phyloP scores from a whole-genome alignment of 1,139 yeast genomes.

The Saccharomyces hybrid region DNA sequence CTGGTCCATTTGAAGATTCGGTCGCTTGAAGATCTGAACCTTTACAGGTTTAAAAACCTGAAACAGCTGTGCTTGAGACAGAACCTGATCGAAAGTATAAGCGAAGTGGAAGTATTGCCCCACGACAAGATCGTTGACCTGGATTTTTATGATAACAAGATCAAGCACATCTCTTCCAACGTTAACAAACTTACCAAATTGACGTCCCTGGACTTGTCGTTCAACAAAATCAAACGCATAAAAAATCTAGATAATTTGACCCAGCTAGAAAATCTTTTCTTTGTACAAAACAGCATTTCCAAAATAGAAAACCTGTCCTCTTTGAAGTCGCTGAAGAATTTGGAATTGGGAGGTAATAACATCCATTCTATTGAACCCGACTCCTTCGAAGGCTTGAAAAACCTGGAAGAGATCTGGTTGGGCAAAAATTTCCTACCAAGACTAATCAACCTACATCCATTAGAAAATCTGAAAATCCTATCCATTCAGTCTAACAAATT shows the following conservation, averaged over 20 bases:
- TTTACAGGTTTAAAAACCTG: constrained; percentile 51
- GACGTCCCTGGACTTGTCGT: constrained; percentile 69
- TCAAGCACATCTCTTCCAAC: constrained; percentile 70
- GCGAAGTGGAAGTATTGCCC: constrained; percentile 57
- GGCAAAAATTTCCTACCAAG: constrained; percentile 76
- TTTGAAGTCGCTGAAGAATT: constrained; percentile 51
- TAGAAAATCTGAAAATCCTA: constrained; percentile 60
- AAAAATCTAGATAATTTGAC: constrained; percentile 64
- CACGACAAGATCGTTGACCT: constrained; percentile 60
- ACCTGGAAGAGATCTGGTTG: constrained; percentile 76
- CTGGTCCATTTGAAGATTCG: constrained; percentile 70
- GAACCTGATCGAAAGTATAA: constrained; percentile 66
- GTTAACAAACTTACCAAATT: constrained; percentile 54
- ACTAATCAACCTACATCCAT: constrained; percentile 55
- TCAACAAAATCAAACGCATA: constrained; percentile 82
- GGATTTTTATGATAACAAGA: constrained; percentile 87
- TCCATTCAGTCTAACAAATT: constrained; percentile 86
- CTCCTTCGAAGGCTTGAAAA: constrained; percentile 37
- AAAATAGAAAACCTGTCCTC: constrained; percentile 61
- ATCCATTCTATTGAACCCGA: constrained; percentile 53
- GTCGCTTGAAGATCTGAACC: constrained; percentile 57
- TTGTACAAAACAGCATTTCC: constrained; percentile 81
- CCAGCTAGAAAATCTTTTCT: constrained; percentile 59
- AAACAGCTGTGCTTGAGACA: constrained; percentile 71
- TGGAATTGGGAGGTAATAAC: constrained; percentile 90